Conservation (phyloP, 2,329 filamentous ascomycete species). For the Aspergillus floridensis region DNA sequence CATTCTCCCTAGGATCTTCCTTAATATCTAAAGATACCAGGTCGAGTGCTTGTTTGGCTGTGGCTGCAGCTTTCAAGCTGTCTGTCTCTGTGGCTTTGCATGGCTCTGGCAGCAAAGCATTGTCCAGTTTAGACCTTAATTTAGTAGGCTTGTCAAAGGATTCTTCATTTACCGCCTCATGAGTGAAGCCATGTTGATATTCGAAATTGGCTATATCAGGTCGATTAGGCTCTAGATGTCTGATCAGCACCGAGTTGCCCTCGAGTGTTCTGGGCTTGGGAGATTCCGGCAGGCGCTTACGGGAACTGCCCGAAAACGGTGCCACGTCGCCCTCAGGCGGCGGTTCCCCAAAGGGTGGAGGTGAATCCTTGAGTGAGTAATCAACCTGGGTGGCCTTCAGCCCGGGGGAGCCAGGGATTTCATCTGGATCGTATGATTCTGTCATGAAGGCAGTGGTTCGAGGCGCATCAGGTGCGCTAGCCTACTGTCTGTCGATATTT, state of each 20-base stretch:
- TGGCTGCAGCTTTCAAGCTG: not conserved
- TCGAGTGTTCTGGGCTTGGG: conserved; percentile 52
- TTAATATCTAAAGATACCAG: not conserved
- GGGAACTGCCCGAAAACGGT: conserved; percentile 32
- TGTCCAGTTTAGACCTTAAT: conserved; percentile 42
- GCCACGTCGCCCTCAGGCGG: conserved; percentile 26
- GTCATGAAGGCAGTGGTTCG: conserved; percentile 33
- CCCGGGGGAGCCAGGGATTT: conserved; percentile 39
- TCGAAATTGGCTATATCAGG: conserved; percentile 63
- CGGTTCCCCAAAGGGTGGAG: conserved; percentile 35
- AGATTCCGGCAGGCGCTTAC: conserved; percentile 32
- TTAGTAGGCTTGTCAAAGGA: conserved; percentile 2
- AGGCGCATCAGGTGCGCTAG: conserved; percentile 29
- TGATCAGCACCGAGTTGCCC: conserved; percentile 60
- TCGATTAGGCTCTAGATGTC: conserved; percentile 61
- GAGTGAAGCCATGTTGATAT: conserved; percentile 51
- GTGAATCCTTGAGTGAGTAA: conserved; percentile 30
- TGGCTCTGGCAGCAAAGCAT: conserved; percentile 22
- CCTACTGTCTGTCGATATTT: conserved; percentile 1
- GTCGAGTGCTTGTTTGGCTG: not conserved
- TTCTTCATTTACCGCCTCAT: conserved; percentile 13
- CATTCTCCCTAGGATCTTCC: not conserved
- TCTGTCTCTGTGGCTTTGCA: not conserved
- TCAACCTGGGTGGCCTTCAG: conserved; percentile 31
- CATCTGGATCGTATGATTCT: conserved; percentile 43